Conservation (phyloP, 371 early-diverging fungal species). For the Apophysomyces variabilis region DNA sequence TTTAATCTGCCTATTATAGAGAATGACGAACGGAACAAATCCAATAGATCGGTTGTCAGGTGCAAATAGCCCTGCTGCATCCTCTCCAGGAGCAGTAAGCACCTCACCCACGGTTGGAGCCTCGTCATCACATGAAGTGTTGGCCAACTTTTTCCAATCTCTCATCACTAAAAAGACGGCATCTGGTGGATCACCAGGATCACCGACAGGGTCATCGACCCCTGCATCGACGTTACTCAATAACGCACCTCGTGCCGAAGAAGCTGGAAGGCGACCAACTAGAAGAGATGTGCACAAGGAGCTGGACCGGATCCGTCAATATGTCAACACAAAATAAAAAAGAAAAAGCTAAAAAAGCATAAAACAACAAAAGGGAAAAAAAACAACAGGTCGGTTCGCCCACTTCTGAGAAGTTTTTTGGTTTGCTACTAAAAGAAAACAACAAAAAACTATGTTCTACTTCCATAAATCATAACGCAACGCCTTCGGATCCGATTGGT, state of each 20-base stretch:
- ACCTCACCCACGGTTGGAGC: conserved; percentile 16
- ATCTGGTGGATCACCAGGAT: conserved; percentile 23
- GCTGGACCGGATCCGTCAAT: conserved; percentile 44
- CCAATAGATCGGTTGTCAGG: conserved; percentile 8
- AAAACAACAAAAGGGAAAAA: conserved; percentile 12
- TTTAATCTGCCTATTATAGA: not conserved
- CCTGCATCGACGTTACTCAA: conserved; percentile 19
- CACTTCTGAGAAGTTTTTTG: not conserved
- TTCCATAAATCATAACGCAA: conserved; percentile 11
- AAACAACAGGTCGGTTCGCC: conserved; percentile 2
- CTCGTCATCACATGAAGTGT: conserved; percentile 69
- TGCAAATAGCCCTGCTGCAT: conserved; percentile 17
- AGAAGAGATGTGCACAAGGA: conserved; percentile 55
- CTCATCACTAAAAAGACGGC: conserved; percentile 72
- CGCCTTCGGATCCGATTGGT: conserved; percentile 8
- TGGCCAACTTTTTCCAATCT: conserved; percentile 89
- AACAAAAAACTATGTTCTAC: not conserved
- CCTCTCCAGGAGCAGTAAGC: conserved; percentile 24
- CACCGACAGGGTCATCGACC: conserved; percentile 35
- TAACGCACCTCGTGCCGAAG: conserved; percentile 24
- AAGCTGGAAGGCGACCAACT: conserved; percentile 33
- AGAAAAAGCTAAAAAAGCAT: not conserved
- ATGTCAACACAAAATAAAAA: conserved; percentile 19
- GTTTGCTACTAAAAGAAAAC: not conserved
- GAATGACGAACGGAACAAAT: not conserved